Evolutionary conservation across 1,284 basidiomycete genomes (phyloP), one percentile per base, ranked within the genome.

Genomic region (Malassezia cuniculi): DNA sequence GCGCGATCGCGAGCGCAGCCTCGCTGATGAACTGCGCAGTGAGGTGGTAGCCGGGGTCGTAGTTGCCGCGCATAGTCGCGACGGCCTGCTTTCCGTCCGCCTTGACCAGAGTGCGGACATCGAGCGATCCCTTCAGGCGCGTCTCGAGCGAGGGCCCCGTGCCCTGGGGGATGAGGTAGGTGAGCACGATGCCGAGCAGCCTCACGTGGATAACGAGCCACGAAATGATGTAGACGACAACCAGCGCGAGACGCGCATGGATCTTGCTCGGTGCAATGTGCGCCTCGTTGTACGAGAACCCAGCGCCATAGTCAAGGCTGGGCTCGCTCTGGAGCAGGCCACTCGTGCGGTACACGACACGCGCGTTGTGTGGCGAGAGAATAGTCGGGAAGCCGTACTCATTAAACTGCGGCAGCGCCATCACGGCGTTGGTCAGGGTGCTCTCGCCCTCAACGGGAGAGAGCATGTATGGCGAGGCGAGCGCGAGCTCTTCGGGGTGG

Each of bases 221-320:
- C 17, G 72, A 51, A 0, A 75, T 15, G 11, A 74, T 43, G 2
- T 75, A 73, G 18, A 69, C 66, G 12, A n/a, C n/a, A n/a, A n/a
- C n/a, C n/a, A n/a, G n/a, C n/a, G n/a, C n/a, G n/a, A n/a, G n/a
- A n/a, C n/a, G n/a, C n/a, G n/a, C n/a, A n/a, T n/a, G n/a, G n/a
- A 78, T 18, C 16, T 60, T 61, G 35, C 69, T 72, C 4, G 70
- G 60, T 35, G 71, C 70, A 2, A 68, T 69, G 47, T 76, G 18
- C 39, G 81, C 82, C 67, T 89, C 85, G 34, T 77, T 74, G 61
- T 87, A 87, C 21, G 70, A 70, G 69, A 86, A 83, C 3, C 82
- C 14, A 71, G 52, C 1, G 55, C 49, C 39, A 46, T 51, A 47
- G 36, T 47, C 39, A 31, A 39, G 41, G 48, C 36, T 36, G 15